Base-by-base conservation (phyloP, 1,139 yeast genomes). In the Sugiyamaella neomexicana region DNA sequence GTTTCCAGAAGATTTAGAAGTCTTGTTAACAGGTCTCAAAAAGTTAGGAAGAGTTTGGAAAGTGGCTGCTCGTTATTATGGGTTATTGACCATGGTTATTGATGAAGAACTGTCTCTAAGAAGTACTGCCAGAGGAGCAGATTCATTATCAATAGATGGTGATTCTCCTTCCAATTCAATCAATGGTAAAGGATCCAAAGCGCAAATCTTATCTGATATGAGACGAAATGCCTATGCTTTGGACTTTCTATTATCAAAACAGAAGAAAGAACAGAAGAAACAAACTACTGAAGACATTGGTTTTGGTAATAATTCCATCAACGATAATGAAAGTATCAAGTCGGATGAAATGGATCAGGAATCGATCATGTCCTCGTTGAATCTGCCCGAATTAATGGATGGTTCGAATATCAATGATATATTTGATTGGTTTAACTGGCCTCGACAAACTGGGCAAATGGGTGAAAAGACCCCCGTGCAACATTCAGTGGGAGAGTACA, bases 31-130 rank as follows among this genome's bases (percentile, higher is more conserved):
- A 9, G 63, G 68, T 5, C 56, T 70, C 31, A 60, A 58, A 31
- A 54, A 55, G 16, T 59, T 70, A 54, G 73, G 73, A 1, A 57
- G 59, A 17, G 58, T 57, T 20, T 70, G 73, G 73, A 63, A 63
- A 29, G 68, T 66, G 1, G 65, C 72, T 5, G 66, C 65, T 55
- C 64, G 71, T 9, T 69, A 70, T 48, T 62, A 62, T 54, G 65
- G 65, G 51, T 68, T 71, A 12, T 58, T 70, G 38, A 62, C 67
- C 31, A 62, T 63, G 47, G 61, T 71, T 32, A 64, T 65, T 31
- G 66, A 66, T 44, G 65, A 67, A 39, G 70, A 70, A 45, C 59
- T 70, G 25, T 60, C 66, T 1, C 58, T 65, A 52, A 64, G 67
- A 2, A 58, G 56, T 16, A 63, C 59, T 12, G 52, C 60, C 13